A percentile compares a stretch with the other conserved stretches of the same genome.
Conservation (phyloP, 192 early-diverging fungal genomes). For the Mortierella alpina region DNA sequence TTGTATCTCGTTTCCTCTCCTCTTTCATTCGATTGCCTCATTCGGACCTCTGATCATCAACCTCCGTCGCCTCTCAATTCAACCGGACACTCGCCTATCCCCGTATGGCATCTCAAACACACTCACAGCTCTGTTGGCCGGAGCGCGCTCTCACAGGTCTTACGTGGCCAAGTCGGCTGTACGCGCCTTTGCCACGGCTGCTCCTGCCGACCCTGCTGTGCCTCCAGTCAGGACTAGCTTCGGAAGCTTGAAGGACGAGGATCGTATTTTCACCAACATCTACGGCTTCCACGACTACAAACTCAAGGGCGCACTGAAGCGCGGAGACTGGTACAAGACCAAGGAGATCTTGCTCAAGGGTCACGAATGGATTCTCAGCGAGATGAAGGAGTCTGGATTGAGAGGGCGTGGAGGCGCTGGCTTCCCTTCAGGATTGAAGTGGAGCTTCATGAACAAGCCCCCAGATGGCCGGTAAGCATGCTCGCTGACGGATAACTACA, state of each 20-base stretch:
- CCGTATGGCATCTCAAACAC: too few relatives aligned
- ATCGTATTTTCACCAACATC: slow-evolving; percentile 98
- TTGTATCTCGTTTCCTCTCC: too few relatives aligned
- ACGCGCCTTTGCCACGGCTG: slow-evolving; percentile 41
- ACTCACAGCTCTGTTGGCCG: slow-evolving; percentile 46
- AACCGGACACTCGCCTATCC: background rate
- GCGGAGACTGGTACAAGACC: slow-evolving; percentile 99
- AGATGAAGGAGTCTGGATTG: slow-evolving; percentile 95
- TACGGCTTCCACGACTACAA: slow-evolving; percentile 93
- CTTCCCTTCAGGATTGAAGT: slow-evolving; percentile 97
- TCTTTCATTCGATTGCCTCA: background rate
- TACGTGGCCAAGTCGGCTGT: slow-evolving; percentile 27
- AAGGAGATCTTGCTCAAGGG: slow-evolving; percentile 98
- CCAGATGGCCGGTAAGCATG: slow-evolving; percentile 72
- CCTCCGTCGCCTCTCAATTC: background rate
- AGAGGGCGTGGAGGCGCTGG: slow-evolving; percentile 97
- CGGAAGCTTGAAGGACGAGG: slow-evolving; percentile 85
- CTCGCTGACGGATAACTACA: too few relatives aligned
- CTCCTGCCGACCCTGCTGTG: slow-evolving; percentile 49
- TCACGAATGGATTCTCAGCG: slow-evolving; percentile 96
- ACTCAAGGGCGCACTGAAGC: slow-evolving; percentile 90
- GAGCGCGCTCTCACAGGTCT: slow-evolving; percentile 54
- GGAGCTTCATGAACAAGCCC: slow-evolving; percentile 99
- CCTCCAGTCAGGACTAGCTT: slow-evolving; percentile 62
- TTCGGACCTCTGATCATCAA: background rate